phyloP scores from a whole-genome alignment of 2,329 filamentous ascomycete genomes.

The Sporothrix mexicana region DNA sequence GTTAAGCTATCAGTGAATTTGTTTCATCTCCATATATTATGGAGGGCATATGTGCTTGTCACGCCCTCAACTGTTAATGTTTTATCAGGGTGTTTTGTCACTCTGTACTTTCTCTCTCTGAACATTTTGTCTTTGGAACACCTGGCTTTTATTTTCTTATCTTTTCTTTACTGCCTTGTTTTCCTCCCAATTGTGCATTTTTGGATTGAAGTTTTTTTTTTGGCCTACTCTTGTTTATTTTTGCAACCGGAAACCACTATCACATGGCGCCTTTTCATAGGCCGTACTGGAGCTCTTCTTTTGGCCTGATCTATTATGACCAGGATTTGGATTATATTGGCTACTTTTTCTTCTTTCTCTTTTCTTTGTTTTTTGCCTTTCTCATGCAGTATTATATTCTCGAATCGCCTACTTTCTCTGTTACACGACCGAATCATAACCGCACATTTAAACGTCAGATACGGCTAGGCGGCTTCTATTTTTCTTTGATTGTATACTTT shows the following conservation, averaged over 20 bases:
- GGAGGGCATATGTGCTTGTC: too few species aligned
- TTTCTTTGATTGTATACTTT: slow-evolving; percentile 26
- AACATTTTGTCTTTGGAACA: not conserved
- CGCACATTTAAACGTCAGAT: not conserved
- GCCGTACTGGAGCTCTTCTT: not conserved
- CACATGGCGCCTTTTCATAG: not conserved
- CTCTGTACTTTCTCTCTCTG: too few species aligned
- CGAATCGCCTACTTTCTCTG: not conserved
- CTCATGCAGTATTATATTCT: not conserved
- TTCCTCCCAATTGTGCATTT: not conserved
- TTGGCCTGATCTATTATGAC: not conserved
- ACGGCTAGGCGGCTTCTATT: not conserved
- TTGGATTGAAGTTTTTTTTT: not conserved
- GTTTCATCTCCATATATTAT: slow-evolving; percentile 2
- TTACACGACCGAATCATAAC: not conserved
- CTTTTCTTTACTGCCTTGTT: not conserved
- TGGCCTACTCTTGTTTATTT: not conserved
- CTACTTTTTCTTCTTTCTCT: not conserved
- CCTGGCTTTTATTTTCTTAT: not conserved
- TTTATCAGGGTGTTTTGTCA: slow-evolving; percentile 1
- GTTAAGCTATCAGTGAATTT: slow-evolving; percentile 22
- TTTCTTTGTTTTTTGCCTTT: not conserved
- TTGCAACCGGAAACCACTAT: not conserved
- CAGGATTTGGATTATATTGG: not conserved
- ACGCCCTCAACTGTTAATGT: not conserved